Evolutionary conservation across 371 early-diverging fungal species (phyloP).

Genomic region (Choanephora cucurbitarum): DNA sequence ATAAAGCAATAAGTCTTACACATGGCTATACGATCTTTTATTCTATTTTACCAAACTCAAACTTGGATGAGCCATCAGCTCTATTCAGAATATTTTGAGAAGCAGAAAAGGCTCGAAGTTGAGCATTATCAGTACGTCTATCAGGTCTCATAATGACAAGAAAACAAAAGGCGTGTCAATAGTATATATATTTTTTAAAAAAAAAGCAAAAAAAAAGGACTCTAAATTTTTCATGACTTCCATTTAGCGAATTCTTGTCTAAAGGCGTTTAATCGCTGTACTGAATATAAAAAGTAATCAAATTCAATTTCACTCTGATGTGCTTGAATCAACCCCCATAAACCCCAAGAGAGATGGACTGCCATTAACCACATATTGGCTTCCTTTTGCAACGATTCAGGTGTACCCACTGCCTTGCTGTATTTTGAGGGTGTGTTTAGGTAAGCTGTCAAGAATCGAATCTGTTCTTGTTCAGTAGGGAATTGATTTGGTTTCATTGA

Average conservation of each 20-base stretch:
- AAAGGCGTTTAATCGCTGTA: constrained; percentile 65
- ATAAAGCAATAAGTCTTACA: no score
- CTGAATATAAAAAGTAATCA: constrained; percentile 74
- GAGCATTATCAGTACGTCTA: constrained; percentile 40
- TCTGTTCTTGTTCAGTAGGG: constrained; percentile 65
- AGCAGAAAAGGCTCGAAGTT: constrained; percentile 61
- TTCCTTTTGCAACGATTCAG: constrained; percentile 43
- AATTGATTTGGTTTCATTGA: constrained; percentile 46
- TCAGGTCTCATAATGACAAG: constrained; percentile 33
- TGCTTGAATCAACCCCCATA: constrained; percentile 84
- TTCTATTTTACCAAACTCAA: constrained; percentile 67
- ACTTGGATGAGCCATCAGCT: constrained; percentile 85
- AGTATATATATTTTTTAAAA: no score
- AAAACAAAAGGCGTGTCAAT: no score
- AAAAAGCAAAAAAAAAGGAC: no score
- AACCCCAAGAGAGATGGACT: constrained; percentile 78
- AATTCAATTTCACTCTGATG: constrained; percentile 79
- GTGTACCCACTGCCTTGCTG: constrained; percentile 24
- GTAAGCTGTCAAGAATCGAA: constrained; percentile 70
- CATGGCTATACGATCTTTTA: no score
- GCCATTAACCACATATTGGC: constrained; percentile 57
- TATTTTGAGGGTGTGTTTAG: constrained; percentile 39
- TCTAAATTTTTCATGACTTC: constrained; percentile 3
- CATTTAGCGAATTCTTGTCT: constrained; percentile 34
- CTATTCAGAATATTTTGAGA: constrained; percentile 67